Evolutionary conservation across 495 filamentous ascomycete species (phyloP).

Genomic region (Aspergillus bridgeri): DNA sequence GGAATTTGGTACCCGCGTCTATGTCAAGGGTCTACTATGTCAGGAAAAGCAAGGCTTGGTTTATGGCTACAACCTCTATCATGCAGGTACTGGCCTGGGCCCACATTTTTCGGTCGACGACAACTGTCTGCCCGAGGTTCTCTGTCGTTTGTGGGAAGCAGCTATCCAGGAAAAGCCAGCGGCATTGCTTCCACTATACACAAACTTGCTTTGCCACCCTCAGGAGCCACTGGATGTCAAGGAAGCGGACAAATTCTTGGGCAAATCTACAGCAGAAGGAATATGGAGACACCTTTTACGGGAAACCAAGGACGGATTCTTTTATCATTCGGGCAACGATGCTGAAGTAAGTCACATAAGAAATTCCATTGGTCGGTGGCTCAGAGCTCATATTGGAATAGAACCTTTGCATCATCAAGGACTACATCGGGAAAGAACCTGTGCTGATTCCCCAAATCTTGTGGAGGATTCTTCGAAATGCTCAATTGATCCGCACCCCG

Average conservation of each 20-base stretch:
- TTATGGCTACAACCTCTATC: conserved; percentile 3
- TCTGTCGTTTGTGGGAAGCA: not conserved
- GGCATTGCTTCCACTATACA: not conserved
- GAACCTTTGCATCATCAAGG: not conserved
- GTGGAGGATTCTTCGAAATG: not conserved
- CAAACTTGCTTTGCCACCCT: not conserved
- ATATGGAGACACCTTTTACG: not conserved
- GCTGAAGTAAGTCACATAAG: not conserved
- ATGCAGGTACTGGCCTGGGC: not conserved
- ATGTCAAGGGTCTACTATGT: not conserved
- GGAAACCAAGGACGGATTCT: not conserved
- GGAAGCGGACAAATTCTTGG: not conserved
- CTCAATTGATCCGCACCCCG: not conserved
- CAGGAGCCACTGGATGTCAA: not conserved
- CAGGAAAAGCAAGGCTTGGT: not conserved
- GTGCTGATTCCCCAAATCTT: not conserved
- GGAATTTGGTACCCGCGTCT: not conserved
- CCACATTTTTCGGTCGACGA: not conserved
- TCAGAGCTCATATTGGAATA: not conserved
- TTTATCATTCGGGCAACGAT: not conserved
- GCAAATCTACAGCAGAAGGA: not conserved
- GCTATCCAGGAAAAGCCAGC: not conserved
- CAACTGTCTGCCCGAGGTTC: not conserved
- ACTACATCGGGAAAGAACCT: not conserved
- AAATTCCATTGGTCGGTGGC: not conserved